Percentiles rank a stretch among this genome's conserved stretches.
These are phyloP conservation scores for Elongisporangium prolatum DNA, from an alignment of 352 stramenopile species.

Conservation along the genomic window DNA sequence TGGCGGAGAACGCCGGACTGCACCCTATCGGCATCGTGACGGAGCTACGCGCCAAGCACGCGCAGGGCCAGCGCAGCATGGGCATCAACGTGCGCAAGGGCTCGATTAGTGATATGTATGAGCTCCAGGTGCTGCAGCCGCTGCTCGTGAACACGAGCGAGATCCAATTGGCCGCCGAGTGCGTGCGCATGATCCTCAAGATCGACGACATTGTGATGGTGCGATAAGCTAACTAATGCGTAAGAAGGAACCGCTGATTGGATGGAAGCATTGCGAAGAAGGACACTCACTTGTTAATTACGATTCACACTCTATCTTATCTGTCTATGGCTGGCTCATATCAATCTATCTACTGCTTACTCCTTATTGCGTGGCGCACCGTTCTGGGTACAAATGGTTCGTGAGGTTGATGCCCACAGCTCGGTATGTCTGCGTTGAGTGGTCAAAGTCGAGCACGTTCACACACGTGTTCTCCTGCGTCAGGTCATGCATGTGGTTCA, in stretches of 20 bases:
- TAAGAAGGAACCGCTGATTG: not conserved
- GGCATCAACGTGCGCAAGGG: constrained; percentile 97
- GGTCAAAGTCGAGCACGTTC: constrained; percentile 81
- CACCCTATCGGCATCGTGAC: constrained; percentile 99
- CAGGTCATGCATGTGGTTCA: constrained; percentile 61
- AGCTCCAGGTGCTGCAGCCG: constrained; percentile 97
- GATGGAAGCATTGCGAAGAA: not conserved
- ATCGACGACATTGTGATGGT: constrained; percentile 99
- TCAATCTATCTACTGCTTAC: constrained; percentile 1
- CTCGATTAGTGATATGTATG: constrained; percentile 98
- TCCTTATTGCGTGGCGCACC: constrained; percentile 12
- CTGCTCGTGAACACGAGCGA: constrained; percentile 97
- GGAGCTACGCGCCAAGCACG: constrained; percentile 91
- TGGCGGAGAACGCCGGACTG: constrained; percentile 99
- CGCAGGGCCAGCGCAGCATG: constrained; percentile 89
- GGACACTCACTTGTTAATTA: not conserved
- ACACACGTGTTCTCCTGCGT: constrained; percentile 84
- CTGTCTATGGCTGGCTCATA: constrained; percentile 3
- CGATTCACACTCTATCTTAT: not conserved
- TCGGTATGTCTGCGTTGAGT: constrained; percentile 37
- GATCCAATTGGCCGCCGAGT: constrained; percentile 97
- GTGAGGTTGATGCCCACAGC: constrained; percentile 75
- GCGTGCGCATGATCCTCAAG: constrained; percentile 99
- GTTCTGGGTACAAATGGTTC: constrained; percentile 38
- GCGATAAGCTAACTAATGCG: constrained; percentile 51